Evolutionary conservation across 2,329 filamentous ascomycete species (phyloP).

Genomic region (Salinomyces thailandicus): DNA sequence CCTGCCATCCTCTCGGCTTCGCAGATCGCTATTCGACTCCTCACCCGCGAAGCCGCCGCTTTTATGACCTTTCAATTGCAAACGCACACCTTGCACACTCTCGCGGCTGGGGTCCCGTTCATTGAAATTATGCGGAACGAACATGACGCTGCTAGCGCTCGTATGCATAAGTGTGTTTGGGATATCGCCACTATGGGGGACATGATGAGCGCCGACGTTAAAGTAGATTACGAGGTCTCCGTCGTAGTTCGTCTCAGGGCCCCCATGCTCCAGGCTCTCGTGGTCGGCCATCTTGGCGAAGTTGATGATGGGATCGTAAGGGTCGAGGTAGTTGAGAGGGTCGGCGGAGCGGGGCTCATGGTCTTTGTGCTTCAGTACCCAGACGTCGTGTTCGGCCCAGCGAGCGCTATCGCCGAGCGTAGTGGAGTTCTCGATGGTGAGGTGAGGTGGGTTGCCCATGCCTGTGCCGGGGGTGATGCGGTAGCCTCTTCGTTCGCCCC

Average conservation of each 20-base stretch:
- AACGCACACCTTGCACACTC: constrained; percentile 21
- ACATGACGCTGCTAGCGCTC: constrained; percentile 21
- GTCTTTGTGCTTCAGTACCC: constrained; percentile 42
- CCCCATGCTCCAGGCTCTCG: constrained; percentile 34
- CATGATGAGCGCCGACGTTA: constrained; percentile 44
- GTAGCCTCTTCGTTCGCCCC: constrained; percentile 35
- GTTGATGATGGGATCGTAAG: constrained; percentile 40
- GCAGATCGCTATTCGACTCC: constrained; percentile 9
- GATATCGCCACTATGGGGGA: constrained; percentile 26
- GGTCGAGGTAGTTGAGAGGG: constrained; percentile 37
- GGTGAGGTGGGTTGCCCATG: constrained; percentile 30
- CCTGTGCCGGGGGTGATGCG: constrained; percentile 30
- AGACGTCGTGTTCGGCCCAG: constrained; percentile 44
- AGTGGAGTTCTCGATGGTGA: constrained; percentile 41
- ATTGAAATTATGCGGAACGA: constrained; percentile 24
- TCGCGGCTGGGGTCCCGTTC: constrained; percentile 20
- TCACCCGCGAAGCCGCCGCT: constrained; percentile 18
- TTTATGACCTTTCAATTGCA: constrained; percentile 20
- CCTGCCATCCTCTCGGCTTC: constrained; percentile 8
- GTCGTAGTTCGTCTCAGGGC: constrained; percentile 15
- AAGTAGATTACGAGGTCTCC: constrained; percentile 37
- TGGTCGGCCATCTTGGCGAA: constrained; percentile 42
- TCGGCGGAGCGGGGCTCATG: constrained; percentile 40
- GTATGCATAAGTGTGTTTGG: constrained; percentile 26
- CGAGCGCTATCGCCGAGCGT: constrained; percentile 36